Percentiles rank a stretch among this genome's conserved stretches.
Evolutionary conservation across 2,329 filamentous ascomycete genomes (phyloP).

Genomic region (Penicillium sp.): DNA sequence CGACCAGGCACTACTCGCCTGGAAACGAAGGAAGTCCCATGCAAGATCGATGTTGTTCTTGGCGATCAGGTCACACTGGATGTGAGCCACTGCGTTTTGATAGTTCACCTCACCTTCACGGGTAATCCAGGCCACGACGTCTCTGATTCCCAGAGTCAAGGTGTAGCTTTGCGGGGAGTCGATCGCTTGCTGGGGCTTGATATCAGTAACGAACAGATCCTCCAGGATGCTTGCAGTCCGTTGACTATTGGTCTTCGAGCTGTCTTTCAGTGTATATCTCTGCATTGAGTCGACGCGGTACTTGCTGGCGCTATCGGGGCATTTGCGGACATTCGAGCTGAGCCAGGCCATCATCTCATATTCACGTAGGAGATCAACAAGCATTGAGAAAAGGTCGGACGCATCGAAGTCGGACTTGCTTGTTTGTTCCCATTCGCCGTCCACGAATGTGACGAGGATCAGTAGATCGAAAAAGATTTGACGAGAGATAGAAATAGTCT

Average conservation of each 20-base stretch:
- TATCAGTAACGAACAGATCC: conserved; percentile 38
- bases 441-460: conserved; percentile 74
- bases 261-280: conserved; percentile 22
- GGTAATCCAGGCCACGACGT: conserved; percentile 39
- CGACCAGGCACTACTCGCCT: conserved; percentile 51
- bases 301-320: conserved; percentile 20
- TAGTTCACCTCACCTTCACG: conserved; percentile 50
- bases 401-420: conserved; percentile 61
- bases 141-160: conserved; percentile 36
- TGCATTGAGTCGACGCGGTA: conserved; percentile 20
- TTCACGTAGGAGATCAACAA: conserved; percentile 63
- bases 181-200: conserved; percentile 36
- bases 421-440: conserved; percentile 67
- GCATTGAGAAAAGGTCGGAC: conserved; percentile 49
- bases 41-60: conserved; percentile 60
- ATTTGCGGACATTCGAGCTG: conserved; percentile 39
- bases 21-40: conserved; percentile 58
- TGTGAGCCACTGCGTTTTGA: conserved; percentile 55
- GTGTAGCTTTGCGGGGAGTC: conserved; percentile 36
- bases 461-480: conserved; percentile 72
- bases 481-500: conserved; percentile 64
- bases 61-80: conserved; percentile 59
- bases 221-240: conserved; percentile 35
- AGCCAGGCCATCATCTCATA: conserved; percentile 62
- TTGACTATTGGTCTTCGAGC: conserved; percentile 17